Base-by-base conservation (phyloP, 1,284 basidiomycete species). In the Ganoderma sp. region DNA sequence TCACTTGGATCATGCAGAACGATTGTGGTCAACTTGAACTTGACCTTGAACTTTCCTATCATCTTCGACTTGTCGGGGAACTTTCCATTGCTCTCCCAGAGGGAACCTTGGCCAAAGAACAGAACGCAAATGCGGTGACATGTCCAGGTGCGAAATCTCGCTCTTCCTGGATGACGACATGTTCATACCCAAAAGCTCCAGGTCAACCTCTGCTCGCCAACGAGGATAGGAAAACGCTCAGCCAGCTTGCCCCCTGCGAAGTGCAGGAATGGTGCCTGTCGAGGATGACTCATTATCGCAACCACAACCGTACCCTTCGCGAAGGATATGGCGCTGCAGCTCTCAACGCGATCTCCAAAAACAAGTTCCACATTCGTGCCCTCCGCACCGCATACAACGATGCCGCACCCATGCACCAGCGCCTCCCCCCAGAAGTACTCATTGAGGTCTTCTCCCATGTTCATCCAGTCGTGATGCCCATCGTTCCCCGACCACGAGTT, bases 391-490 rank as follows among this genome's bases (percentile, higher is more conserved):
- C 25, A 4, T 57, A 64, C 63, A 64, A 64, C 41, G 37, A 22
- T 19, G 39, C n/a, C 8, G 52, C 41, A 5, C 63, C 52, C 12
- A 57, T 64, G 25, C 12, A 64, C 39, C 63, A 6, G 15, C 42
- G 19, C 39, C 52, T 64, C 17, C 63, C 63, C 17, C 39, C 41
- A 14, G 63, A 64, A 25, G 17, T 64, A 14, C 39, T 64, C 34
- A 64, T 54, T 22, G 63, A 64, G 25, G 39, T 64, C 22, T 64
- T 64, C 37, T 34, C 39, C 6, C 32, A 64, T 41, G 14, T 64
- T 4, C 63, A 32, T 7, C 63, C 52, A 2, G 39, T 19, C 52
- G n/a, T n/a, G 5, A 39, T 12, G n/a, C 45, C 32, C 39, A 14
- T n/a, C 1, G 22, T 14, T 12, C 48, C 12, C 52, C 28, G 48